Conservation (phyloP, 2,329 filamentous ascomycete species). For the Sclerotinia borealis region DNA sequence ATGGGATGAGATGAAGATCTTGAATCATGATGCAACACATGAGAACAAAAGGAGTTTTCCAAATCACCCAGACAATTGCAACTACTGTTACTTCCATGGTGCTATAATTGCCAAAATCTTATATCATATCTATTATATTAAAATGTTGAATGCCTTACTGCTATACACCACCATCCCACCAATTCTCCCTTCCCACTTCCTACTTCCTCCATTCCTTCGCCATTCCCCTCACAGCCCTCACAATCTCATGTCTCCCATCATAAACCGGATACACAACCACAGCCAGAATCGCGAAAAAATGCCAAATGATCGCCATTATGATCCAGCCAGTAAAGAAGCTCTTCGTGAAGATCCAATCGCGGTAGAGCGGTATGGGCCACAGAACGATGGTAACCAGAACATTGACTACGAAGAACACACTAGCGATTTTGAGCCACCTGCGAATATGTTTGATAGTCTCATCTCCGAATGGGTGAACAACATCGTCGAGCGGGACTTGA, state of each 20-base stretch:
- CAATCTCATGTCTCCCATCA: conserved; percentile 40
- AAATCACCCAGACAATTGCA: no score
- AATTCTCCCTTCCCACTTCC: background rate
- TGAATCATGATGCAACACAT: no score
- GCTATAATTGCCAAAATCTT: no score
- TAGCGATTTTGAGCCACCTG: conserved; percentile 38
- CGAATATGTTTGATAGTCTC: conserved; percentile 33
- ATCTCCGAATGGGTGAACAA: conserved; percentile 39
- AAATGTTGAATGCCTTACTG: no score
- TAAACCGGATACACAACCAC: conserved; percentile 44
- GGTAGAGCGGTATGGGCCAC: conserved; percentile 46
- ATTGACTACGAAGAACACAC: conserved; percentile 37
- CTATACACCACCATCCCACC: no score
- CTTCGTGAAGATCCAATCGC: conserved; percentile 43
- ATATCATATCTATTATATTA: no score
- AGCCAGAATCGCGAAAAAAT: conserved; percentile 41
- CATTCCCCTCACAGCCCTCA: background rate
- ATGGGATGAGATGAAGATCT: no score
- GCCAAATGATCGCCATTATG: conserved; percentile 46
- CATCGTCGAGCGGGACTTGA: conserved; percentile 34
- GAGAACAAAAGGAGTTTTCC: no score
- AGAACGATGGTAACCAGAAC: conserved; percentile 41
- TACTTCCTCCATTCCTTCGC: background rate
- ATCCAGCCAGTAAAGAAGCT: conserved; percentile 47
- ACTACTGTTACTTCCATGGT: no score